Conservation (phyloP, 129 eudicot genomes). For the Lactuca saligna region DNA sequence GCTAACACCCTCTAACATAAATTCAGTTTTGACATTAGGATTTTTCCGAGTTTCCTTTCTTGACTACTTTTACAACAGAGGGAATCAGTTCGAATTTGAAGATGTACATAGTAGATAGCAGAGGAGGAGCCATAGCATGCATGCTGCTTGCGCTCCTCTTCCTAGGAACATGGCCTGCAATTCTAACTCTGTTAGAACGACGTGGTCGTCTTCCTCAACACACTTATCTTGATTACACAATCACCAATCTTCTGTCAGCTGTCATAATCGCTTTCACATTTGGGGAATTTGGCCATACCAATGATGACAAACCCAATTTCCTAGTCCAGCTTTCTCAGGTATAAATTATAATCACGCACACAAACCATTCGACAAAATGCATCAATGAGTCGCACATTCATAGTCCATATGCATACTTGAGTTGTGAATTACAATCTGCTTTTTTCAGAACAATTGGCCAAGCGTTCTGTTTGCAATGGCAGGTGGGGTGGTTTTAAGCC, state of each 20-base stretch:
- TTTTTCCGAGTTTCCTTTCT: constrained; percentile 13
- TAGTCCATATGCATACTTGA: not conserved
- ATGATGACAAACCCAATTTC: constrained; percentile 59
- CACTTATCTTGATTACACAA: constrained; percentile 83
- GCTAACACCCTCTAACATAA: not conserved
- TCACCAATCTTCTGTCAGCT: constrained; percentile 83
- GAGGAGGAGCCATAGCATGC: constrained; percentile 90
- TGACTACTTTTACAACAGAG: constrained; percentile 20
- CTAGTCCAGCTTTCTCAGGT: constrained; percentile 82
- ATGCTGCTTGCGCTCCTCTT: constrained; percentile 70
- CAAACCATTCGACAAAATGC: not conserved
- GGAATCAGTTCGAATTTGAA: constrained; percentile 26
- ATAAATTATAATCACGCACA: not conserved
- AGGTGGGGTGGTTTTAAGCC: constrained; percentile 82
- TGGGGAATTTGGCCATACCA: constrained; percentile 71
- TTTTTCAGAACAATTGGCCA: constrained; percentile 78
- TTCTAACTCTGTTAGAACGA: constrained; percentile 71
- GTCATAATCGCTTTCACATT: constrained; percentile 78
- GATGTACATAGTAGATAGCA: constrained; percentile 87
- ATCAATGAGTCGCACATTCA: not conserved
- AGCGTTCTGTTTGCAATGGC: constrained; percentile 82
- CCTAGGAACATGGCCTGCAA: constrained; percentile 97
- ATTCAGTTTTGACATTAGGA: constrained; percentile 20
- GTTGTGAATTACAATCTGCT: not conserved
- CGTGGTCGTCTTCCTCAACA: constrained; percentile 98